Evolutionary conservation across 225 moss, liverwort and hornwort species (phyloP), one percentile per base, ranked within the genome.

Genomic region (Thuidium tamariscinum): DNA sequence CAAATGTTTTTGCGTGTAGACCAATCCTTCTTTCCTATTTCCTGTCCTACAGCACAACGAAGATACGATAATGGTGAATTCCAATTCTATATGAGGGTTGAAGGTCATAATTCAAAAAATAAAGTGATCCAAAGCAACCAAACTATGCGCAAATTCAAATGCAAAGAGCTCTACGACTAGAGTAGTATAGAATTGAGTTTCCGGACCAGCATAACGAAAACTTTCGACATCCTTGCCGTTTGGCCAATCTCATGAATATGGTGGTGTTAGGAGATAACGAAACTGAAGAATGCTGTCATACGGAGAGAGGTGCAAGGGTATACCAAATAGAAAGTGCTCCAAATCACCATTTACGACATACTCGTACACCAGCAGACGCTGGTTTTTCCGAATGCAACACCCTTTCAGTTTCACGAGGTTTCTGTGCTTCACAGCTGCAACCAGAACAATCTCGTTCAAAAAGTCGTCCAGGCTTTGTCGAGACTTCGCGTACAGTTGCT

Each of bases 391-490:
- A 67, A 88, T 90, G 62, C 88, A 90, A 37, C 88, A 90, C 25
- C 90, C 88, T 88, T 88, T 90, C 74, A 88, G 44, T 74, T 85
- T 88, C 81, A 88, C 85, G 1, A 88, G 74, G 74, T 88, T 88
- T 74, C 62, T 54, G 51, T 88, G 90, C 90, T 89, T 91, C 67
- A 89, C 81, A 49, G 84, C 86, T 27, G 91, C 86, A n/a, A 91
- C 88, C 3, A 91, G 51, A 34, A 91, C 42, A 77, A 89, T 77
- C 86, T 86, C 82, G 18, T 86, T 89, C 82, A 89, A 39, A 71
- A 94, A 94, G 19, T 91, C 87, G 5, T 87, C 85, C 0, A 93
- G 60, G 76, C 89, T 87, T 76, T 95, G 93, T 64, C 89, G 79
- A 2, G 88, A 80, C 60, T 87, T 90, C 36, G 86, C 59, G 52